Evolutionary conservation across 768 basidiomycete genomes (phyloP), one percentile per base, ranked within the genome.

Genomic region (Trametes cinnabarina): DNA sequence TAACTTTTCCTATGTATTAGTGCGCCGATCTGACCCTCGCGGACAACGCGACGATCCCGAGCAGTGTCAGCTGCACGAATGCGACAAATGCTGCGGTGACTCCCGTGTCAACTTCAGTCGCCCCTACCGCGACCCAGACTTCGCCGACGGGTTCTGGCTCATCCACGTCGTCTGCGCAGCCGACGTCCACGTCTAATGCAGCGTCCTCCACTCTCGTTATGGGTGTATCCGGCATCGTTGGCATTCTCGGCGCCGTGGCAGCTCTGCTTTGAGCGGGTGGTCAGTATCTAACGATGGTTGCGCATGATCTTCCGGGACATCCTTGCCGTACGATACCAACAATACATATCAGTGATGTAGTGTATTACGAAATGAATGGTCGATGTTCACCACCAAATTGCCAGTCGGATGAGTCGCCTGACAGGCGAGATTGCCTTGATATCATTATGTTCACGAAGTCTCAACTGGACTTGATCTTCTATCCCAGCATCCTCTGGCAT

Each of bases 21-120:
- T 94, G 92, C 67, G 80, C 92, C 35, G 93, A 94, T 72, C 70
- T 94, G 64, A 85, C 86, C 19, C 74, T 95, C 30, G 79, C 84
- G 40, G 79, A 74, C 19, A 79, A 69, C 65, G 76, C 76, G 61
- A 79, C 75, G 17, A 73, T 83, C 30, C 77, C 84, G 1, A 73
- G 79, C 32, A 78, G 74, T 54, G 66, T 71, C 19, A 28, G 66
- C 15, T 78, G 79, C 67, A 51, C 71, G 15, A 77, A 74, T 50
- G 63, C 72, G 30, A 72, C 65, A 3, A 58, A 62, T 23, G 57
- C 48, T 3, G 65, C 58, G 4, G 49, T 41, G 34, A 66, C 63
- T 1, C 57, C 60, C 10, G 39, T 58, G 15, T 47, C 58, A 20
- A 15, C 61, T 17, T 26, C 55, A 20, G 49, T 52, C 28, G 25